Evolutionary conservation across 768 basidiomycete genomes (phyloP), one percentile per base, ranked within the genome.

Genomic region (Tricholoma matsutake): DNA sequence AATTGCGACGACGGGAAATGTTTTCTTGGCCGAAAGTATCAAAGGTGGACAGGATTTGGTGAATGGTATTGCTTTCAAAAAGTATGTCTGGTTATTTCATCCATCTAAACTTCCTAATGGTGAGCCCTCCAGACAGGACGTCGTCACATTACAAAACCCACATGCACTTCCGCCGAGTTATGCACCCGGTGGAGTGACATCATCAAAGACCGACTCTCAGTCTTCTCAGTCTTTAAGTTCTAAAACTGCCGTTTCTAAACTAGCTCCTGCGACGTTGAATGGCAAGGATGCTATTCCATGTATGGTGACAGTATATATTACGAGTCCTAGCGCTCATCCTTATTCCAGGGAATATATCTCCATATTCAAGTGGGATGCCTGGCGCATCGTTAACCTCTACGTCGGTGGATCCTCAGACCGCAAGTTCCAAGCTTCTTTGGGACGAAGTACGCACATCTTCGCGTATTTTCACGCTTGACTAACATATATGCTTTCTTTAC

Each of bases 321-420:
- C 39, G 47, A 45, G 54, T 1, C 29, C 14, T 25, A 37, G 14
- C 11, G 32, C 54, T 59, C n/a, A 63, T 18, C 43, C 9, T 47
- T 34, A 47, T 45, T 10, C 4, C 59, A 94, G 92, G 92, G 89
- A 94, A 94, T 68, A 80, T 90, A 18, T 94, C 92, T n/a, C 92
- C 92, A 0, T 94, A 94, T 70, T 94, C 92, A 1, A 94, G 82
- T 41, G 96, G 96, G 25, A 80, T 91, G 45, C 86, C 94, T 3
- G 94, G 96, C 55, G 97, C 96, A 3, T 94, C 95, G 0, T 75
- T 99, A 52, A 99, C 97, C 0, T 95, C 93, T 2, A 98, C 97
- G 0, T 89, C 95, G 3, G 82, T 95, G 59, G 91, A 92, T 65
- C 89, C 94, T 11, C 84, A 86, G 59, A 75, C 76, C 18, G 75